phyloP scores from a whole-genome alignment of 345 rosid genomes.

The Eucalyptus regnans region DNA sequence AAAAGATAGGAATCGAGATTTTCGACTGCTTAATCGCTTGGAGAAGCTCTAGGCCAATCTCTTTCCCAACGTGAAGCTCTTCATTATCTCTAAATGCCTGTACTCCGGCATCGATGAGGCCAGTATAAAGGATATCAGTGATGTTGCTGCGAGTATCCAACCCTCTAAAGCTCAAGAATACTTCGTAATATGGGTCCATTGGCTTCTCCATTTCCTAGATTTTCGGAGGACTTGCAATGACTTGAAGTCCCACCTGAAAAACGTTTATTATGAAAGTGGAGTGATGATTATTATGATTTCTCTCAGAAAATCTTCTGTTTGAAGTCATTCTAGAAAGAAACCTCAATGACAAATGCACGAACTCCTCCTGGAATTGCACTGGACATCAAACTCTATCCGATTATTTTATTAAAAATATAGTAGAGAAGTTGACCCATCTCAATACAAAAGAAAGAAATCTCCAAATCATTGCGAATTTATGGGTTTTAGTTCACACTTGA shows the following conservation, averaged over 20 bases:
- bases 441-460: no score
- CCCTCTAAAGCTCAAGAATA: no score
- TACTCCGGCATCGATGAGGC: accelerated
- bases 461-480: no score
- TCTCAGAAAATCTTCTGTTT: accelerated
- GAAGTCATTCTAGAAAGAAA: background rate
- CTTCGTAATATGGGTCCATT: accelerated
- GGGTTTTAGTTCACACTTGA: no score
- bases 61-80: no score
- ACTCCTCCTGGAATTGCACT: background rate
- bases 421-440: background rate
- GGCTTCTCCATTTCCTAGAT: no score
- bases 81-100: no score
- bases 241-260: no score
- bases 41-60: accelerated
- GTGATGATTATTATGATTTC: no score
- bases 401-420: background rate
- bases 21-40: no score
- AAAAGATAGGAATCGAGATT: background rate
- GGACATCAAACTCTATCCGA: accelerated
- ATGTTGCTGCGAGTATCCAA: accelerated
- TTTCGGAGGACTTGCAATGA: accelerated
- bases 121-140: accelerated
- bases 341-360: background rate
- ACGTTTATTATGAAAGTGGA: no score